Evolutionary conservation across 2,329 filamentous ascomycete genomes (phyloP), one percentile per base, ranked within the genome.

Genomic region (Claviceps pazoutovae): DNA sequence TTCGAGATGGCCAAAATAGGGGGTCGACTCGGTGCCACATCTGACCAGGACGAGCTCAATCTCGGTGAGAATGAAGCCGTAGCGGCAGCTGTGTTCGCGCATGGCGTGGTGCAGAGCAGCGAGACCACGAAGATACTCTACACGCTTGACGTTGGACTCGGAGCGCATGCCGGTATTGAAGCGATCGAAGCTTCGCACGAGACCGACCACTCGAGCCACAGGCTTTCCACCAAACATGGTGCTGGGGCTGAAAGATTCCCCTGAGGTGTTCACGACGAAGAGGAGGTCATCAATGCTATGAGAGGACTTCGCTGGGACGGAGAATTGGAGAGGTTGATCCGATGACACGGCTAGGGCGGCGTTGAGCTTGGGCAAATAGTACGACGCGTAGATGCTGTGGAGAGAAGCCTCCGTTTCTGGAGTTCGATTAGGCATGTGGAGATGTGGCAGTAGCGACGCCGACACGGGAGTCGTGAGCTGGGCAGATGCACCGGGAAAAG

Each of bases 101-200:
- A 96, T 95, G 62, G 84, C 83, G 64, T 87, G 80, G 68, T 97
- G 91, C 45, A 96, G 74, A 60, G 94, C 88, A 0, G 89, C 78
- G 5, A 97, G 80, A 1, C 88, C 88, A 49, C 86, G 83, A 19
- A 96, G 83, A 71, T 96, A 96, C 68, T 91, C 83, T 53, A 95
- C 87, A 53, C 86, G 84, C 69, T 89, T 86, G 66, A 88, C 79
- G 57, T 90, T 88, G 45, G 83, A 82, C 66, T 94, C 88, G 54
- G 83, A 81, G 54, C 89, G 86, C 87, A 95, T 95, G 56, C 86
- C 87, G 1, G 88, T 93, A 74, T 95, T 95, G 86, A 94, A 96
- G 60, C 87, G 84, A 67, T 95, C 86, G 64, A 91, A 96, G 64
- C 82, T 85, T 69, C 91, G 91, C 60, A 94, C 86, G n/a, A 96